Conservation (phyloP, 2,329 filamentous ascomycete genomes). For the Fusarium caatingaense region DNA sequence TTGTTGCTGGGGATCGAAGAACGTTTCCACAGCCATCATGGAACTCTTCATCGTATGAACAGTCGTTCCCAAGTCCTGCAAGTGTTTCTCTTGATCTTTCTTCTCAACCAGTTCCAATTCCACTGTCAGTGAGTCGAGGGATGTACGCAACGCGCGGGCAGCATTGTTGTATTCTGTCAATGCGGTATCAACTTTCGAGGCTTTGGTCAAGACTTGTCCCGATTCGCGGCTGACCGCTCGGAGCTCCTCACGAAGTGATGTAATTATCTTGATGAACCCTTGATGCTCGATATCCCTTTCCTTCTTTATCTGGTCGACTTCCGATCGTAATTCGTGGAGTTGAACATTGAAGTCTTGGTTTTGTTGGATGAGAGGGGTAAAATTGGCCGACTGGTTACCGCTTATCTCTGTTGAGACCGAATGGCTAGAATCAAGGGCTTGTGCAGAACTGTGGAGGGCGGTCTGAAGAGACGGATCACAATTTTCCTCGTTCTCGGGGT, state of each 20-base stretch:
- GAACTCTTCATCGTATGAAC: neutral
- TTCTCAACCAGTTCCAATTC: neutral
- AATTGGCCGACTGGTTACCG: neutral
- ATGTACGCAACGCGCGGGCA: neutral
- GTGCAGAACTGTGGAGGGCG: neutral
- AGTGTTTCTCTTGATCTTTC: neutral
- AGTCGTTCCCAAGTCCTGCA: neutral
- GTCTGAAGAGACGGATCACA: neutral
- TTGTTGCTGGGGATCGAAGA: neutral
- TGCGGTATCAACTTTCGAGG: neutral
- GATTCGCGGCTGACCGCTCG: neutral
- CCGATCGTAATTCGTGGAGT: neutral
- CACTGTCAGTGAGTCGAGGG: neutral
- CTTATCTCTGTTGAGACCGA: neutral
- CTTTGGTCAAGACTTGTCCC: neutral
- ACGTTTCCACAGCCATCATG: neutral
- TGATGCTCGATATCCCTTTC: neutral
- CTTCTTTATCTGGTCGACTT: neutral
- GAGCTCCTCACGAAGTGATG: neutral
- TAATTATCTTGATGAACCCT: neutral
- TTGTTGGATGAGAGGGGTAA: neutral
- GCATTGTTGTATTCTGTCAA: neutral
- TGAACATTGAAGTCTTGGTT: neutral
- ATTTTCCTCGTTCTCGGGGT: neutral
- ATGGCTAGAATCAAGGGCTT: neutral